Conservation (phyloP, 768 basidiomycete genomes). For the Guyanaporus albipodus region DNA sequence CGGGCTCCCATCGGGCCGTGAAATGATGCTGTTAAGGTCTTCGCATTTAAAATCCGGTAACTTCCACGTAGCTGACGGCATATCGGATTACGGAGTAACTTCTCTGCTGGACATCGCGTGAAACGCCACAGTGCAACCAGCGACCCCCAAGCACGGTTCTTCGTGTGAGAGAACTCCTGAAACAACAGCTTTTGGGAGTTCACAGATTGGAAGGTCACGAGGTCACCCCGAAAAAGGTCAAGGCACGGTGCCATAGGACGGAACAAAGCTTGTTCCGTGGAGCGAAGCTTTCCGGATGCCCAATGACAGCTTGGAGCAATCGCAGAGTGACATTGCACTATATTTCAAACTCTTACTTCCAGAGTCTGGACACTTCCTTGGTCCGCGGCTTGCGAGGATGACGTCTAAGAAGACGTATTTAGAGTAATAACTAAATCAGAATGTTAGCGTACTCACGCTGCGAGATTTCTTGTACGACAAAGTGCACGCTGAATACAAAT, state of each 20-base stretch:
- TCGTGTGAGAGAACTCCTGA: slow-evolving; percentile 2
- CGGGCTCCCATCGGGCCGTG: not conserved
- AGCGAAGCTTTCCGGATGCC: not conserved
- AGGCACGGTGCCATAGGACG: not conserved
- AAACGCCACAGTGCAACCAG: slow-evolving; percentile 2
- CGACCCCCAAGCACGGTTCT: not conserved
- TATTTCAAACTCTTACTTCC: not conserved
- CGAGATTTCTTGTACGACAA: too few relatives aligned
- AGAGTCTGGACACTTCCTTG: not conserved
- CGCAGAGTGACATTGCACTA: not conserved
- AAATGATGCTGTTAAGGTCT: not conserved
- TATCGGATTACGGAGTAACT: not conserved
- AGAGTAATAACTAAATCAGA: not conserved
- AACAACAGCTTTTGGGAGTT: not conserved
- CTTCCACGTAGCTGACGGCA: not conserved
- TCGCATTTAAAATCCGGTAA: slow-evolving; percentile 15
- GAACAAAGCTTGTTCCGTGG: slow-evolving; percentile 1
- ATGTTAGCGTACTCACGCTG: slow-evolving; percentile 5
- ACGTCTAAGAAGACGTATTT: too few relatives aligned
- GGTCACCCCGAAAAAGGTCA: not conserved
- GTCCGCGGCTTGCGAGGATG: too few relatives aligned
- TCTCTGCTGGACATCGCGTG: not conserved
- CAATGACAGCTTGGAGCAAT: not conserved
- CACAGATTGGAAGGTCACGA: not conserved
- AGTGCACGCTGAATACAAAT: not conserved